These are phyloP conservation scores for Neopestalotiopsis rosae DNA, from an alignment of 2,329 filamentous ascomycete genomes.

Conservation along the genomic window DNA sequence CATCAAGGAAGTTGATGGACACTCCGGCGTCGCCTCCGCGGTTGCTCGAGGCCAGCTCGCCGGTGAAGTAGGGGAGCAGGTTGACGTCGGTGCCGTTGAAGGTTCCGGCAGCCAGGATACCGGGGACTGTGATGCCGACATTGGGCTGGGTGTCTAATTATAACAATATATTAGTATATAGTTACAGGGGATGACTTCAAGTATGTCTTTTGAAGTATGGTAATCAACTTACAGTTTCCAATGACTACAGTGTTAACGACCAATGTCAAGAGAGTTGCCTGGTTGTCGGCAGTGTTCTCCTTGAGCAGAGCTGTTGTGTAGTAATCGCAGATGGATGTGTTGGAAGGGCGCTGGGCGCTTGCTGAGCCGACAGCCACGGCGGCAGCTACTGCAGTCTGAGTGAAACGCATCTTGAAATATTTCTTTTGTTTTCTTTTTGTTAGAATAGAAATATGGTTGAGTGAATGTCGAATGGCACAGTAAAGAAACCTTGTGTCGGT, in stretches of 20 bases:
- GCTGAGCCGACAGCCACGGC: conserved; percentile 31
- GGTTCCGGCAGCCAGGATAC: conserved; percentile 58
- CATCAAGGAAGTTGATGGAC: conserved; percentile 66
- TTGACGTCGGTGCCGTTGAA: conserved; percentile 58
- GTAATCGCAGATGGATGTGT: conserved; percentile 65
- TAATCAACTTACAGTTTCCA: conserved; percentile 56
- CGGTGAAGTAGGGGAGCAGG: conserved; percentile 65
- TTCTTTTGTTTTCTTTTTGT: not conserved
- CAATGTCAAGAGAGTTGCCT: conserved; percentile 59
- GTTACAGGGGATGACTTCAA: too few species aligned
- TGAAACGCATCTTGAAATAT: conserved; percentile 32
- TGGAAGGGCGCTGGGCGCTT: conserved; percentile 51
- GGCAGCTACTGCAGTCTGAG: conserved; percentile 27
- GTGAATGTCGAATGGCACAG: not conserved
- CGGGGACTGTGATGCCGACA: conserved; percentile 57
- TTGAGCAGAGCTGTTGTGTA: conserved; percentile 65
- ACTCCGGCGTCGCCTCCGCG: conserved; percentile 48
- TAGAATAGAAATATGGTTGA: not conserved
- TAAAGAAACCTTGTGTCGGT: not conserved
- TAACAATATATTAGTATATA: not conserved
- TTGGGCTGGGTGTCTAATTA: conserved; percentile 57
- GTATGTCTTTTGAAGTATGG: not conserved
- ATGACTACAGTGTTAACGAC: conserved; percentile 69
- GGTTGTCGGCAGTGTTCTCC: conserved; percentile 64
- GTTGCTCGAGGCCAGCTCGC: conserved; percentile 59